Evolutionary conservation across 768 basidiomycete species (phyloP).

Genomic region (Symmetrospora coprosmae): DNA sequence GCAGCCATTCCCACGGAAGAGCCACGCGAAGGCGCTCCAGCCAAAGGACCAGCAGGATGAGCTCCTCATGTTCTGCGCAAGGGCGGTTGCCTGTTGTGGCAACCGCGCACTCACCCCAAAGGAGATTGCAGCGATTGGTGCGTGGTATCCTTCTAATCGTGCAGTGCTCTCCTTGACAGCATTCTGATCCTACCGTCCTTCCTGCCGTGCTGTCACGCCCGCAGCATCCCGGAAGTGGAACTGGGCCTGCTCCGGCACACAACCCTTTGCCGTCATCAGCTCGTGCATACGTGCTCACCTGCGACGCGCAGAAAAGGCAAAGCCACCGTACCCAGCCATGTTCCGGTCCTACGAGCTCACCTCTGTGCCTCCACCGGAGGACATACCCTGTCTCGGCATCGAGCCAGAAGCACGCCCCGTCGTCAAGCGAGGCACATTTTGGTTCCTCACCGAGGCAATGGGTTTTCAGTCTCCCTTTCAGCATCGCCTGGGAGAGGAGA

Average conservation of each 20-base stretch:
- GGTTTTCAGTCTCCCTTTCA: conserved; percentile 10
- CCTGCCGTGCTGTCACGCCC: background rate
- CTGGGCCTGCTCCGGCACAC: conserved; percentile 26
- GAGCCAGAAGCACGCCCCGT: conserved; percentile 28
- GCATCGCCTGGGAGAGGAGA: too few species aligned
- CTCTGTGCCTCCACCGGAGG: conserved; percentile 25
- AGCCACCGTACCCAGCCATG: conserved; percentile 26
- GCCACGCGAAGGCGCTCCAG: background rate
- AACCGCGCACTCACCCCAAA: conserved; percentile 33
- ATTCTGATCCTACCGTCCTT: too few species aligned
- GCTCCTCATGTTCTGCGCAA: conserved; percentile 1
- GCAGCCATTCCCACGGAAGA: background rate
- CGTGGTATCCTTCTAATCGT: background rate
- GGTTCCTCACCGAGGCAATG: conserved; percentile 29
- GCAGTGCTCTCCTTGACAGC: too few species aligned
- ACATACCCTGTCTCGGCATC: conserved; percentile 31
- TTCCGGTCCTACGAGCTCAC: conserved; percentile 31
- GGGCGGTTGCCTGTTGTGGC: conserved; percentile 10
- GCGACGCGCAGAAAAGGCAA: conserved; percentile 16
- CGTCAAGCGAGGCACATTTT: conserved; percentile 33
- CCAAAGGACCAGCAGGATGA: conserved; percentile 11
- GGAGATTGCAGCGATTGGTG: conserved; percentile 32
- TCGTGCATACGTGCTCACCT: conserved; percentile 32
- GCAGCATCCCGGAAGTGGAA: background rate
- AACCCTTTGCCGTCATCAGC: conserved; percentile 32